A percentile compares a stretch with the other conserved stretches of the same genome.
Evolutionary conservation across 306 rosid species (phyloP).

Genomic region (Lathyrus aphaca): DNA sequence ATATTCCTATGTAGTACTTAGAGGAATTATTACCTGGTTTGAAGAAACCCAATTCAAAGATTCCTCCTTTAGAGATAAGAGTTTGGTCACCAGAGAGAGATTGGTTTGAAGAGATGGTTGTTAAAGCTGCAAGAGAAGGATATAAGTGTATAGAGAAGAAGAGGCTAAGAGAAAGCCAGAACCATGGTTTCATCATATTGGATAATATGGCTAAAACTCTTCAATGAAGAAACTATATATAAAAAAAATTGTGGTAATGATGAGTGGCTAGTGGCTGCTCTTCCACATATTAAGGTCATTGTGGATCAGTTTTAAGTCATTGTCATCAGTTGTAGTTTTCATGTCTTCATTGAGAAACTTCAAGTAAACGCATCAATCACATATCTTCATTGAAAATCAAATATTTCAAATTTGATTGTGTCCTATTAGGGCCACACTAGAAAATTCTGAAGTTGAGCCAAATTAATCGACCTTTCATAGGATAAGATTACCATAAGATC

Average conservation of each 20-base stretch:
- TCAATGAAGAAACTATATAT: background rate
- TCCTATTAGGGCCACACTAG: too few species aligned
- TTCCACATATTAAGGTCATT: too few species aligned
- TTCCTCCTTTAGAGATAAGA: slow-evolving; percentile 41
- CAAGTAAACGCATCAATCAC: too few species aligned
- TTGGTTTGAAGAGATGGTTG: slow-evolving; percentile 47
- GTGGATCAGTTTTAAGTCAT: too few species aligned
- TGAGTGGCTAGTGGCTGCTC: slow-evolving; percentile 14
- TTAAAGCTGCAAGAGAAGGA: slow-evolving; percentile 41
- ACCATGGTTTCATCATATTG: slow-evolving; percentile 35
- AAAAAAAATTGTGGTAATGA: background rate
- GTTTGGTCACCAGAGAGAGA: slow-evolving; percentile 58
- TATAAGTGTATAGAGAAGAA: slow-evolving; percentile 25
- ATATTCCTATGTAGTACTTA: slow-evolving; percentile 61
- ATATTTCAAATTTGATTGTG: too few species aligned
- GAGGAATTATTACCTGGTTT: slow-evolving; percentile 45
- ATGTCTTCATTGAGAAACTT: background rate
- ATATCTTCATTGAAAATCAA: too few species aligned
- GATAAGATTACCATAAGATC: too few species aligned
- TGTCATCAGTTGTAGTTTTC: background rate
- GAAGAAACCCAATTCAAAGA: slow-evolving; percentile 59
- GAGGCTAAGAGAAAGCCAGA: slow-evolving; percentile 30
- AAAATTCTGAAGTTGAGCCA: too few species aligned
- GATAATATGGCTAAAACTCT: slow-evolving; percentile 30
- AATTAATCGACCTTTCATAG: too few species aligned